Evolutionary conservation across 1,284 basidiomycete species (phyloP).

Genomic region (Trichosporon sp.): DNA sequence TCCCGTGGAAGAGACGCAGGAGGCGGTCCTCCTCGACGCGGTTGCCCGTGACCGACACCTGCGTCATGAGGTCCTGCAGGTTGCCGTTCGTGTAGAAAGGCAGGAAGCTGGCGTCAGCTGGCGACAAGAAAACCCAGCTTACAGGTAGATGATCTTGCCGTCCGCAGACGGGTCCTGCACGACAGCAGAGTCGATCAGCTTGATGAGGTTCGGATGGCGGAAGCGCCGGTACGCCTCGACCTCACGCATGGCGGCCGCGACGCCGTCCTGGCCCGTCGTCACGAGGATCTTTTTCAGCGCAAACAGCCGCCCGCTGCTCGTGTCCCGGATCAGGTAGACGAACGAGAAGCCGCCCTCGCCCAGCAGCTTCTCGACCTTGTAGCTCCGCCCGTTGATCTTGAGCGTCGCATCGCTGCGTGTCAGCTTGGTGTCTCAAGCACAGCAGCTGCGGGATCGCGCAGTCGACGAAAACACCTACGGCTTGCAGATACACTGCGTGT

Average conservation of each 20-base stretch:
- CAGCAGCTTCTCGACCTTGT: constrained; percentile 77
- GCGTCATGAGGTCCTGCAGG: constrained; percentile 89
- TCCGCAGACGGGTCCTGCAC: constrained; percentile 75
- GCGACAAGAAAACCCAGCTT: constrained; percentile 13
- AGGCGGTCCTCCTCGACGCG: constrained; percentile 84
- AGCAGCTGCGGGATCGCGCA: neutral
- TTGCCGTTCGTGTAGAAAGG: constrained; percentile 61
- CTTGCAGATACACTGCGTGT: constrained; percentile 47
- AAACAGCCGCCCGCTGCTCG: constrained; percentile 65
- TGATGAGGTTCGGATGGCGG: constrained; percentile 60
- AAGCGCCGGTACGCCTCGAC: constrained; percentile 86
- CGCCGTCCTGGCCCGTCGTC: constrained; percentile 60
- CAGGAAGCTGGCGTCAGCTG: constrained; percentile 29
- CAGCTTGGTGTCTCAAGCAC: neutral
- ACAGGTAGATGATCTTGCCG: constrained; percentile 86
- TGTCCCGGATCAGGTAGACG: constrained; percentile 83
- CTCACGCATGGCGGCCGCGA: constrained; percentile 68
- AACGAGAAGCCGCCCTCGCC: constrained; percentile 95
- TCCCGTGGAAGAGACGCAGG: constrained; percentile 83
- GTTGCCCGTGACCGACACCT: constrained; percentile 74
- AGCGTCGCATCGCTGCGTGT: constrained; percentile 56
- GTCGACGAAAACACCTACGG: constrained; percentile 34
- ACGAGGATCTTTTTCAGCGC: constrained; percentile 93
- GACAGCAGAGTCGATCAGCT: constrained; percentile 72
- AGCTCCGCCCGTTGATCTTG: constrained; percentile 89